phyloP scores from a whole-genome alignment of 1,139 yeast species.

The Geotrichum klebahnii region DNA sequence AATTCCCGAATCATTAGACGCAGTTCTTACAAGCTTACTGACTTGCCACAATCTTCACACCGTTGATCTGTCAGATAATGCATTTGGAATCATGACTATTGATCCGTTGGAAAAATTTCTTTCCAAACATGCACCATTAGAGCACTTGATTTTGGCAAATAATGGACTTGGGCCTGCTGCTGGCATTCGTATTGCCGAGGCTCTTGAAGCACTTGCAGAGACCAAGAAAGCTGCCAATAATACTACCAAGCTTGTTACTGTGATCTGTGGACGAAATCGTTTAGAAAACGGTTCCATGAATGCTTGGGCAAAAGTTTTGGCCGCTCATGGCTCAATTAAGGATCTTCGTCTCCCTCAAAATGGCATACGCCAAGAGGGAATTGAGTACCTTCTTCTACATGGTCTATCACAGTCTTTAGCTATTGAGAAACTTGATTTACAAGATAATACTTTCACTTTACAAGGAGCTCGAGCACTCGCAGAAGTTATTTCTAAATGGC shows the following conservation, averaged over 20 bases:
- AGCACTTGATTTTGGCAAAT: conserved; percentile 83
- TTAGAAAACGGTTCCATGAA: conserved; percentile 86
- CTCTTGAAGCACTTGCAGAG: conserved; percentile 67
- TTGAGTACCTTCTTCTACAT: conserved; percentile 64
- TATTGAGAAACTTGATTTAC: conserved; percentile 73
- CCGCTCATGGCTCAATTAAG: conserved; percentile 71
- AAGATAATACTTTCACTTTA: conserved; percentile 91
- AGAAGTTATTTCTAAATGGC: conserved; percentile 53
- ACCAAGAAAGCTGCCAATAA: conserved; percentile 50
- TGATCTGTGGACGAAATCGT: conserved; percentile 94
- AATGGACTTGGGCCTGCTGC: conserved; percentile 99
- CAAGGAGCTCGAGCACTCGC: conserved; percentile 77
- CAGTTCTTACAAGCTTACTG: conserved; percentile 68
- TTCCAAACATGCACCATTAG: conserved; percentile 68
- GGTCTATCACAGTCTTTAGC: conserved; percentile 64
- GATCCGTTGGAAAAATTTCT: conserved; percentile 83
- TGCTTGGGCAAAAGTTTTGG: conserved; percentile 58
- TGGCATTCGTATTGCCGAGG: conserved; percentile 88
- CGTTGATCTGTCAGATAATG: conserved; percentile 87
- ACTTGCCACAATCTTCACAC: conserved; percentile 65
- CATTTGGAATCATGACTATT: conserved; percentile 93
- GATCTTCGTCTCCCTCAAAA: conserved; percentile 84
- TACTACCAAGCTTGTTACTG: conserved; percentile 52
- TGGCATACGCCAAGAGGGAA: conserved; percentile 94
- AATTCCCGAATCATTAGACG: conserved; percentile 77